A percentile compares a stretch with the other conserved stretches of the same genome.
These are phyloP conservation scores for Hypomyces perniciosus DNA, from an alignment of 2,329 filamentous ascomycete genomes.

Conservation along the genomic window DNA sequence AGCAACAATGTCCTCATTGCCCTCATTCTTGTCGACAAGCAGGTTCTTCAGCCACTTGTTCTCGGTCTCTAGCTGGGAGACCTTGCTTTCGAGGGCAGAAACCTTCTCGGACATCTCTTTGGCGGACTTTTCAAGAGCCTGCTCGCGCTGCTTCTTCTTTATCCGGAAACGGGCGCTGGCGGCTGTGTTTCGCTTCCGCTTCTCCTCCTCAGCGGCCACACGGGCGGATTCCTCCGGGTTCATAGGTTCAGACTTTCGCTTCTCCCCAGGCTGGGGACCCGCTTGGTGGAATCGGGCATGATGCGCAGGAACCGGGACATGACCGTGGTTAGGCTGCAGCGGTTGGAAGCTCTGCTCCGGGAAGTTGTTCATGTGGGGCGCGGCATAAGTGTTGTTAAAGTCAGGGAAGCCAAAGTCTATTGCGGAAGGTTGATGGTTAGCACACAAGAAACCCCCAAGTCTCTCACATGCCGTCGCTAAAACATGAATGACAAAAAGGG, in stretches of 20 bases:
- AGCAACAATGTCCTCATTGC: slow-evolving; percentile 46
- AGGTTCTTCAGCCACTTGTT: slow-evolving; percentile 78
- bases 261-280: slow-evolving; percentile 32
- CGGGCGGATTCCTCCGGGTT: slow-evolving; percentile 67
- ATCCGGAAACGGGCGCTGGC: slow-evolving; percentile 84
- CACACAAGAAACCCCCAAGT: neutral
- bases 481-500: neutral
- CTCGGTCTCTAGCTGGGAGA: slow-evolving; percentile 73
- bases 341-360: slow-evolving; percentile 40
- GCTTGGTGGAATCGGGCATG: slow-evolving; percentile 28
- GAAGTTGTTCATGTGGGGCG: slow-evolving; percentile 41
- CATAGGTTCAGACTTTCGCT: slow-evolving; percentile 44
- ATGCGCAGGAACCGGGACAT: slow-evolving; percentile 34
- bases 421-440: slow-evolving; percentile 36
- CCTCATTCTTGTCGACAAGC: slow-evolving; percentile 74
- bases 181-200: slow-evolving; percentile 81
- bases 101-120: slow-evolving; percentile 83
- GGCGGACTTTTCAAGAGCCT: slow-evolving; percentile 72
- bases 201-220: slow-evolving; percentile 78
- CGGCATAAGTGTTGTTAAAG: slow-evolving; percentile 46
- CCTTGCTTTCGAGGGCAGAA: slow-evolving; percentile 62
- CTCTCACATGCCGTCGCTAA: neutral
- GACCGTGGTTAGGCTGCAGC: slow-evolving; percentile 46
- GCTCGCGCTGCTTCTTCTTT: slow-evolving; percentile 94
- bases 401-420: slow-evolving; percentile 54